These are phyloP conservation scores for Mortierella sp. DNA, from an alignment of 371 early-diverging fungal genomes.

Conservation along the genomic window DNA sequence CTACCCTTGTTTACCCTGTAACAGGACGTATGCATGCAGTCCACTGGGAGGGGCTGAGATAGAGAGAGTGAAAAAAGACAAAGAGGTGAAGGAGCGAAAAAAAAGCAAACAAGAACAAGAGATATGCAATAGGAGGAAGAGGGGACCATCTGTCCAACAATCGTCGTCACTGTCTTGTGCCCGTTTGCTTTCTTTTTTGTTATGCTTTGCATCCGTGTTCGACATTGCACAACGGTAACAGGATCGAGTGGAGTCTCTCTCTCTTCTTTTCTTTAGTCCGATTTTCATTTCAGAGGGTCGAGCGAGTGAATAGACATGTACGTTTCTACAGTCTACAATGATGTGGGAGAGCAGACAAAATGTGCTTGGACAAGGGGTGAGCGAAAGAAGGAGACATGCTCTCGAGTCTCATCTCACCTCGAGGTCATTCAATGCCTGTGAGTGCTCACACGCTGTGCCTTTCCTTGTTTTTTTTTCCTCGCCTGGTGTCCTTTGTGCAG, in stretches of 20 bases:
- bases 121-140: background rate
- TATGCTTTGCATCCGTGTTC: background rate
- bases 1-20: background rate
- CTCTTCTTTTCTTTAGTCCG: background rate
- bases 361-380: background rate
- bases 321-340: background rate
- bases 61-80: background rate
- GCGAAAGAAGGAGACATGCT: background rate
- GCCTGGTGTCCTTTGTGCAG: background rate
- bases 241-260: background rate
- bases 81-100: background rate
- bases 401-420: background rate
- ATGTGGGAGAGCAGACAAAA: background rate
- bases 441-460: background rate
- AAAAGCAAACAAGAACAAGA: background rate
- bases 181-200: background rate
- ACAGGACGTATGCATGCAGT: constrained; percentile 3
- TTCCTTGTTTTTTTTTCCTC: background rate
- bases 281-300: background rate
- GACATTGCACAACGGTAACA: background rate
- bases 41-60: background rate
- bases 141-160: background rate
- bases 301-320: background rate
- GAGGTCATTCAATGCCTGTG: background rate
- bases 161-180: background rate